Base-by-base conservation (phyloP, 2,329 filamentous ascomycete species). In the Penicillium capsulatum region DNA sequence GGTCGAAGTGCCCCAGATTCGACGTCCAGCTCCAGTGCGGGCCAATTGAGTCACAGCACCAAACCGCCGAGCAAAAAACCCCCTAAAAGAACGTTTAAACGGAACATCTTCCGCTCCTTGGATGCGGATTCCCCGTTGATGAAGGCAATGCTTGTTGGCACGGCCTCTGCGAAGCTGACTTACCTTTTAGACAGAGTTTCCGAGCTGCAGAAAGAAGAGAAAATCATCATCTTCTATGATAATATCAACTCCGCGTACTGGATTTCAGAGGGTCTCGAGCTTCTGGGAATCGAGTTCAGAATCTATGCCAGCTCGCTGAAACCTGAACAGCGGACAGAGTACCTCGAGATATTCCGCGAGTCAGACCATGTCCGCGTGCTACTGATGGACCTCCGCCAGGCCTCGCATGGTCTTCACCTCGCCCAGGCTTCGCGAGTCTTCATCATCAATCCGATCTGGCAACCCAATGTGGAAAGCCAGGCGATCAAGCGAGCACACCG, bases 141-240 rank as follows among this genome's bases (percentile, higher is more conserved):
- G 7, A 62, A 71, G 22, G 79, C 84, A 0, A 75, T 67, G 38
- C 72, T 94, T 14, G 68, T 85, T n/a, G 88, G 86, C 3, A 95
- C 90, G 0, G 79, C 81, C 0, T 96, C 90, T 0, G 81, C 86
- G 0, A 97, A 97, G 63, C 72, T 96, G 2, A 90, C 85, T 2
- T 95, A 96, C 55, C 70, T 96, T 4, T 69, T 95, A 13, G 83
- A 89, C 38, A 74, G 79, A 20, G 80, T 96, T 9, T 63, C 81
- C 4, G 70, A 76, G 36, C 73, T 90, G 45, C 79, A 92, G 37
- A 64, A 73, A 1, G 66, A 75, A 0, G 89, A 95, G 55, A 94
- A 96, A 63, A 92, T 94, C 3, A 79, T 96, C 36, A 77, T 96
- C 7, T 97, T 97, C 62, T 96, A 95, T 60, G 88, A 94, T 45